Evolutionary conservation across 495 filamentous ascomycete genomes (phyloP).

Genomic region (Penicillium riverlandense): DNA sequence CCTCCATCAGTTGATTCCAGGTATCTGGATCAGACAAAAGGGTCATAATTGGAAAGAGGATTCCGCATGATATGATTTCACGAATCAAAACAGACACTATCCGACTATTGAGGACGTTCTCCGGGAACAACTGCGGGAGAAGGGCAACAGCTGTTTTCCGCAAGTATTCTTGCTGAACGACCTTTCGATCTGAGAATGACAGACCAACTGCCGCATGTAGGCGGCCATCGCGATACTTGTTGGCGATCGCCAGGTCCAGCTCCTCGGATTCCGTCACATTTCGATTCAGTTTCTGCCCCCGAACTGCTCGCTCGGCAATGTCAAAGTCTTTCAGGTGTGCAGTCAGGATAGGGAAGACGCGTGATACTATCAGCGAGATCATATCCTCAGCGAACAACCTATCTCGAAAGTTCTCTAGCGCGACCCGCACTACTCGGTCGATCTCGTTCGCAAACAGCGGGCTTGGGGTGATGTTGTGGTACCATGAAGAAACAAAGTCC

Average conservation of each 20-base stretch:
- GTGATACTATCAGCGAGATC: constrained; percentile 69
- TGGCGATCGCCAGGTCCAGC: constrained; percentile 86
- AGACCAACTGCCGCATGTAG: constrained; percentile 85
- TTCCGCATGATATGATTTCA: constrained; percentile 65
- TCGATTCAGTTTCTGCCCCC: constrained; percentile 78
- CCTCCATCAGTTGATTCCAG: constrained; percentile 94
- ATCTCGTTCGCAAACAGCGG: constrained; percentile 77
- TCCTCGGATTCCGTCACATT: constrained; percentile 95
- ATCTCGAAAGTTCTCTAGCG: constrained; percentile 63
- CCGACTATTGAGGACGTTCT: constrained; percentile 65
- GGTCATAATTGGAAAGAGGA: constrained; percentile 32
- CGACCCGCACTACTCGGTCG: constrained; percentile 68
- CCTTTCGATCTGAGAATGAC: constrained; percentile 70
- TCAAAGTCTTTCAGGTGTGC: constrained; percentile 85
- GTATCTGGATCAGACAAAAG: constrained; percentile 75
- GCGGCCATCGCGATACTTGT: constrained; percentile 82
- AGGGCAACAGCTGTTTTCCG: constrained; percentile 61
- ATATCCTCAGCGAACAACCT: constrained; percentile 66
- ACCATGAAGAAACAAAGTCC: constrained; percentile 88
- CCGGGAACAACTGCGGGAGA: constrained; percentile 69
- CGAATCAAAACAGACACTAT: constrained; percentile 72
- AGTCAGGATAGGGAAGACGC: constrained; percentile 85
- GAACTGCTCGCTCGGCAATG: constrained; percentile 78
- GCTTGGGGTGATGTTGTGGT: constrained; percentile 74
- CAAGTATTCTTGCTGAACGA: constrained; percentile 80